Base-by-base conservation (phyloP, 2,329 filamentous ascomycete species). In the Fusarium nisikadoi region DNA sequence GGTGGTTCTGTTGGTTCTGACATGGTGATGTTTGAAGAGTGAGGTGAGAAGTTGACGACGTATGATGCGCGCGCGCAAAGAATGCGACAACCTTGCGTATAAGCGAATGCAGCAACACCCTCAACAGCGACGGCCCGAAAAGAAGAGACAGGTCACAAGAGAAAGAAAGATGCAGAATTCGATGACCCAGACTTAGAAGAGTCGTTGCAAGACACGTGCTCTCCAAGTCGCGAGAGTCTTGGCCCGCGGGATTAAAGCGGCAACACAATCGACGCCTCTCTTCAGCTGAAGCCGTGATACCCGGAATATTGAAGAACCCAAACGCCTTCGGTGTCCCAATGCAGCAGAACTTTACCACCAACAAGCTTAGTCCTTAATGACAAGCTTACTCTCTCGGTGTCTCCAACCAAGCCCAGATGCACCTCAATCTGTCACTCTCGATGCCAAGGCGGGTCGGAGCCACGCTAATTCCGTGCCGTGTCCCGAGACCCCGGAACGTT, bases 1-100 rank as follows among this genome's bases (percentile, higher is more conserved):
- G 91, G 91, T 42, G 90, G 83, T 70, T 86, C 69, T 36, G 67
- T 35, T 23, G 53, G 31, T 27, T 65, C 14, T 9, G 63, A 49
- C 71, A 72, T 74, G 27, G 50, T 29, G 39, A 20, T 57, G 43
- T 20, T 23, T 6, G 19, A 9, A 31, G 19, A 33, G 17, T 31
- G 29, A 52, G 33, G 20, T 56, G 29, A 33, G 17, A n/a, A 27
- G 54, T 45, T 42, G 36, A 42, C 27, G 36, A 42, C 27, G 36
- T 54, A 42, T 54, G 50, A 42, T 42, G 36, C 20, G 25, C 25
- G 11, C 25, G 11, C 25, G 25, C 50, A 41, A 42, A 29, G 25
- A 29, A 17, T 39, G 49, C 49, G 10, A 52, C 49, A 53, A 10
- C 23, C 35, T 39, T 53, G 19, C 5, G 19, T 39, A 27, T 50